Conservation (phyloP, 2,329 filamentous ascomycete species). For the Fusarium sp. region DNA sequence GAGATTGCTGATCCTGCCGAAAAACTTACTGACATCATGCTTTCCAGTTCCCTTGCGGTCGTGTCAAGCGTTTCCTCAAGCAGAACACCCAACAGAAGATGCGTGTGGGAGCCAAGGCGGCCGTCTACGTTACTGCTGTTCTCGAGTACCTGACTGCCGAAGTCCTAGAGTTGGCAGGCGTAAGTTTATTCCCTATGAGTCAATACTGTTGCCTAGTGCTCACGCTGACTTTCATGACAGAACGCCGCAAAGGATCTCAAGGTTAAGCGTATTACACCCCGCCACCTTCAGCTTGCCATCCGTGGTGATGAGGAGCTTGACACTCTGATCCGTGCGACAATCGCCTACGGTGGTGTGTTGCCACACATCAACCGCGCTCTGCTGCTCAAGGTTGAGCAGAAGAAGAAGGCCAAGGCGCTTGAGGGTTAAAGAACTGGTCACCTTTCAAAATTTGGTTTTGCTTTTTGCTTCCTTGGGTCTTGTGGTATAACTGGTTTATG, state of each 20-base stretch:
- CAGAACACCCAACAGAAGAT: constrained; percentile 99
- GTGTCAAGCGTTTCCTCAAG: constrained; percentile 99
- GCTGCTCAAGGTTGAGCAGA: constrained; percentile 94
- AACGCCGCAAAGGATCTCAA: constrained; percentile 99
- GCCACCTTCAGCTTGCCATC: constrained; percentile 97
- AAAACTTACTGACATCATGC: constrained; percentile 37
- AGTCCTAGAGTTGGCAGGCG: constrained; percentile 95
- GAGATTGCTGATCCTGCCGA: constrained; percentile 1
- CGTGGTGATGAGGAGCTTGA: constrained; percentile 98
- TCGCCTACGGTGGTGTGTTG: constrained; percentile 97
- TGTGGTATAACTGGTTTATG: constrained; percentile 42
- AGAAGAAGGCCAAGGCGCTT: constrained; percentile 81
- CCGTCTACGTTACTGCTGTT: constrained; percentile 97
- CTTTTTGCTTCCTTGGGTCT: constrained; percentile 40
- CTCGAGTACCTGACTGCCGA: constrained; percentile 98
- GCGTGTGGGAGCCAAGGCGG: constrained; percentile 98
- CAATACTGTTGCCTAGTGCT: constrained; percentile 21
- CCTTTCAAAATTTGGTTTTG: constrained; percentile 33
- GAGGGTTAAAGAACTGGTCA: constrained; percentile 52
- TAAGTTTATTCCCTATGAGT: constrained; percentile 57
- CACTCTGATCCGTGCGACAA: constrained; percentile 95
- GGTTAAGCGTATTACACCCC: constrained; percentile 99
- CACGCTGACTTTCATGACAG: constrained; percentile 53
- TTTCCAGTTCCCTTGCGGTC: constrained; percentile 93
- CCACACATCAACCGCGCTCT: constrained; percentile 99